Conservation (phyloP, 2,329 filamentous ascomycete genomes). For the Colletotrichum tanaceti region DNA sequence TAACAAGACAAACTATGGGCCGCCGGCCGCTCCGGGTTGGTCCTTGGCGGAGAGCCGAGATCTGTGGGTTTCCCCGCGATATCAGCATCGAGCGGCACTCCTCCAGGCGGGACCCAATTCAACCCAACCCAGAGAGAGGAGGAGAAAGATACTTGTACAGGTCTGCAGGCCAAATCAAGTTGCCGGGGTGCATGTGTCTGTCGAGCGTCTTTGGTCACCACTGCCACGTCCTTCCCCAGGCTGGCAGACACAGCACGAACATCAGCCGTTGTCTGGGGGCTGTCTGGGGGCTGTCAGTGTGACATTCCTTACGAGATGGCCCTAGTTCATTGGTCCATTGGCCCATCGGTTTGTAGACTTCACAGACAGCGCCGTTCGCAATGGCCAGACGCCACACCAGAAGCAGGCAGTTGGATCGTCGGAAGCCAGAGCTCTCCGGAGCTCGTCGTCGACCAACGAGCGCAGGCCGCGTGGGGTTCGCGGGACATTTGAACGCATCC, state of each 20-base stretch:
- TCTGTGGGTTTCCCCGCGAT: constrained; percentile 22
- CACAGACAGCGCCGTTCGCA: constrained; percentile 1
- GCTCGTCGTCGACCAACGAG: constrained; percentile 6
- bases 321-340: not conserved
- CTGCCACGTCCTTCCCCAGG: constrained; percentile 7
- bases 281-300: constrained; percentile 27
- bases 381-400: constrained; percentile 21
- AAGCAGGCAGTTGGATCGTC: constrained; percentile 15
- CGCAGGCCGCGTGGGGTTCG: constrained; percentile 22
- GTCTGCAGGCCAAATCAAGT: constrained; percentile 11
- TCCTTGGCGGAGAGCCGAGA: constrained; percentile 9
- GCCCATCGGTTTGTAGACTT: constrained; percentile 7
- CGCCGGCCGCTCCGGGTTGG: constrained; percentile 20
- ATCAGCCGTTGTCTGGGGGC: too few relatives aligned
- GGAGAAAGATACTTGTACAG: not conserved
- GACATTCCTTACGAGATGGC: not conserved
- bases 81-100: constrained; percentile 11
- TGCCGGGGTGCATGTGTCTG: constrained; percentile 38
- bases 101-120: not conserved
- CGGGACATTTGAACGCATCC: constrained; percentile 25
- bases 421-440: constrained; percentile 24
- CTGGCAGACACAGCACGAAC: constrained; percentile 1
- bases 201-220: constrained; percentile 2
- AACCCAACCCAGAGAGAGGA: not conserved
- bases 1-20: constrained; percentile 7